phyloP scores from a whole-genome alignment of 306 rosid genomes.

The Fagus sylvatica region DNA sequence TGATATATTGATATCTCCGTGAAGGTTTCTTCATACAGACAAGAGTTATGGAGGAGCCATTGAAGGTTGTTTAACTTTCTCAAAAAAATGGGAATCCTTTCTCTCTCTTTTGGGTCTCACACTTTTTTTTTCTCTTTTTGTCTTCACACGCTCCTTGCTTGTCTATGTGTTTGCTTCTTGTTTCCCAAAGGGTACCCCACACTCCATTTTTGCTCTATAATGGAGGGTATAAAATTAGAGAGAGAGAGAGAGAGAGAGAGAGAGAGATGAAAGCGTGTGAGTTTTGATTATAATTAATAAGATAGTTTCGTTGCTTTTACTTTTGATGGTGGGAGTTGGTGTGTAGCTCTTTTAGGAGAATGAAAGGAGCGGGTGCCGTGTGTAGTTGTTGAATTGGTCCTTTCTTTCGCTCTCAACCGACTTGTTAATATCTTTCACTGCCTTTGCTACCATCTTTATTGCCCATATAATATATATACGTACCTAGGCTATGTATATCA shows the following conservation, averaged over 20 bases:
- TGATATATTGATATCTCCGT: not conserved
- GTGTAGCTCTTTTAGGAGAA: constrained; percentile 55
- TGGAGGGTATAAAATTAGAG: not conserved
- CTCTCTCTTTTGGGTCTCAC: constrained; percentile 18
- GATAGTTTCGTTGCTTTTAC: constrained; percentile 73
- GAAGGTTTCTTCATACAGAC: constrained; percentile 52
- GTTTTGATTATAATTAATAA: not conserved
- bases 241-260: not conserved
- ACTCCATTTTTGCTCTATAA: constrained; percentile 7
- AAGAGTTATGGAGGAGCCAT: constrained; percentile 47
- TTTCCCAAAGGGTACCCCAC: constrained; percentile 45
- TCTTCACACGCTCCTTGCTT: constrained; percentile 49
- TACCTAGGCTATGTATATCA: too few species aligned
- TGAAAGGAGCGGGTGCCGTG: constrained; percentile 54
- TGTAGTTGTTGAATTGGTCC: constrained; percentile 52
- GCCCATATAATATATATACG: too few species aligned
- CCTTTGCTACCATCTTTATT: not conserved
- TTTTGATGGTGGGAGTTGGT: constrained; percentile 71
- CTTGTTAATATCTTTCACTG: not conserved
- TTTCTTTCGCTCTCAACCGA: constrained; percentile 18
- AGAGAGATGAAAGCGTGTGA: not conserved
- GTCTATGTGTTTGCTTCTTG: constrained; percentile 22
- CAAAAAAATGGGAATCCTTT: constrained; percentile 14
- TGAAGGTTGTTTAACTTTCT: constrained; percentile 38
- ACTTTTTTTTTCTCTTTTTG: constrained; percentile 32